Conservation (phyloP, 1,284 basidiomycete genomes). For the Microbotryum intermedium region DNA sequence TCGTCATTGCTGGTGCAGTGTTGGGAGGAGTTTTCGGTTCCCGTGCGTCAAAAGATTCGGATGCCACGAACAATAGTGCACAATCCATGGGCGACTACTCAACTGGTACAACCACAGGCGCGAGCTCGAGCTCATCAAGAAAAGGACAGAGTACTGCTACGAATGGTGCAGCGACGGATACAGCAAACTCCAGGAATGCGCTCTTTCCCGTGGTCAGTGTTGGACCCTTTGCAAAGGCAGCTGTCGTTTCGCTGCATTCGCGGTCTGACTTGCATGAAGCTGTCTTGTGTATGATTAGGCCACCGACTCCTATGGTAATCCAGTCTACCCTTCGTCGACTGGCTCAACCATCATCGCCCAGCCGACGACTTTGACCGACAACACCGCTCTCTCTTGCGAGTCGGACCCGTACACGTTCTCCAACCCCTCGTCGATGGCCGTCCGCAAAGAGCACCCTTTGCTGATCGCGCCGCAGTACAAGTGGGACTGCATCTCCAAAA, state of each 20-base stretch:
- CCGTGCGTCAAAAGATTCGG: neutral
- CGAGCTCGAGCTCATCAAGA: neutral
- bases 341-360: slow-evolving; percentile 62
- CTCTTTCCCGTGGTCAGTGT: neutral
- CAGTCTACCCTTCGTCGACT: slow-evolving; percentile 46
- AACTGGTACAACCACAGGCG: neutral
- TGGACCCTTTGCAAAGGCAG: neutral
- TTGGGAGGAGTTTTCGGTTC: neutral
- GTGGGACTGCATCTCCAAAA: slow-evolving; percentile 72
- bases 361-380: slow-evolving; percentile 55
- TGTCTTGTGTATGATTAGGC: slow-evolving; percentile 1
- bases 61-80: neutral
- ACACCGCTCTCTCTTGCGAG: slow-evolving; percentile 65
- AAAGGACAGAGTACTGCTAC: neutral
- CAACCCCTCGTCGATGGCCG: slow-evolving; percentile 33
- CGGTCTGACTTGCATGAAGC: neutral
- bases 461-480: slow-evolving; percentile 85
- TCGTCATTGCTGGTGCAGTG: neutral
- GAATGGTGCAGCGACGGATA: neutral
- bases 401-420: slow-evolving; percentile 46
- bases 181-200: neutral
- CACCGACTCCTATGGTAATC: slow-evolving; percentile 21
- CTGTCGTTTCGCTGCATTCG: neutral
- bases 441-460: slow-evolving; percentile 74
- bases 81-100: neutral